phyloP scores from a whole-genome alignment of 495 filamentous ascomycete species.

The Wilcoxina mikolae region DNA sequence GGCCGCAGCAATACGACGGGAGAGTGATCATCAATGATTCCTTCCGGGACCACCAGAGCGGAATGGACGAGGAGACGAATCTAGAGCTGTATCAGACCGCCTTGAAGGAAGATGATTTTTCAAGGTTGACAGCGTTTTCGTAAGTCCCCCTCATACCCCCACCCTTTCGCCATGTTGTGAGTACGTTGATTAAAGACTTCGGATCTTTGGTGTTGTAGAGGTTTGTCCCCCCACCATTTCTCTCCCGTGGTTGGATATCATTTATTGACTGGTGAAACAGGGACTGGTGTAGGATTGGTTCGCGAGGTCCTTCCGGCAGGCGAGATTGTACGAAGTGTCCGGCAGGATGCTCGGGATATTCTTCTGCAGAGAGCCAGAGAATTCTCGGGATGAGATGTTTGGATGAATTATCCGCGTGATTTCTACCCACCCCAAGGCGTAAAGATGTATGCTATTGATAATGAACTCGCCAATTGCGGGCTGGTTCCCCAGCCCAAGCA shows the following conservation, averaged over 20 bases:
- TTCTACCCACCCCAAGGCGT: no score
- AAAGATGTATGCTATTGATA: no score
- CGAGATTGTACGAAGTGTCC: slow-evolving; percentile 73
- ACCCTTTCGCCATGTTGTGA: no score
- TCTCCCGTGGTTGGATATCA: no score
- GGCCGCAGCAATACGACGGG: slow-evolving; percentile 50
- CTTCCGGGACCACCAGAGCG: slow-evolving; percentile 42
- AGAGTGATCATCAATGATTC: slow-evolving; percentile 49
- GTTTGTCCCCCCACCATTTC: no score
- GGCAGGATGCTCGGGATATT: slow-evolving; percentile 58
- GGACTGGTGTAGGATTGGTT: slow-evolving; percentile 50
- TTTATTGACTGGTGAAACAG: slow-evolving; percentile 58
- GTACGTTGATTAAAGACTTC: no score
- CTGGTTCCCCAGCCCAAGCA: no score
- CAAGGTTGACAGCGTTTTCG: slow-evolving; percentile 59
- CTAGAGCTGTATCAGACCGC: slow-evolving; percentile 42
- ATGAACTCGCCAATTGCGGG: no score
- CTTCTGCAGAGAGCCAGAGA: slow-evolving; percentile 37
- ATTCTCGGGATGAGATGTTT: no score
- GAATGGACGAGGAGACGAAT: slow-evolving; percentile 43
- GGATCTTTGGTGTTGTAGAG: no score
- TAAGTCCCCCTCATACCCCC: slow-evolving; percentile 3
- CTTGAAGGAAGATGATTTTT: slow-evolving; percentile 39
- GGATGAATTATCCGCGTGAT: no score
- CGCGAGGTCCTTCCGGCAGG: slow-evolving; percentile 60